Base-by-base conservation (phyloP, 805 yeast species). In the Spathaspora hagerdaliae region DNA sequence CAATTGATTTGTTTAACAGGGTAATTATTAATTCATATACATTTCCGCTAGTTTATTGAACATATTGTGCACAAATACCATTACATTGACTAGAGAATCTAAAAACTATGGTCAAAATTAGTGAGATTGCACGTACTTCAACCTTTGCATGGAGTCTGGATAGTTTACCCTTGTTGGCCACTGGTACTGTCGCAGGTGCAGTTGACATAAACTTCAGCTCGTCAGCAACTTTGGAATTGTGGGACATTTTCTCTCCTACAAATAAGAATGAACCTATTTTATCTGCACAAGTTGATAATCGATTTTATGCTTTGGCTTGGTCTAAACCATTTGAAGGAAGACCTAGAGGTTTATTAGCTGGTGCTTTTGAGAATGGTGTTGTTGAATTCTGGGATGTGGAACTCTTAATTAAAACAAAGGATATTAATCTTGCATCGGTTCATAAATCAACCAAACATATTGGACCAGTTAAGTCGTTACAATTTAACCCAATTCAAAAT, bases 101-200 rank as follows among this genome's bases (percentile, higher is more conserved):
- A 29, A 29, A 29, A 11, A 45, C 19, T 13, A 83, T 85, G 91
- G 92, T 89, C 56, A 89, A 88, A 68, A 75, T 94, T 54, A 80
- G 82, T 64, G 97, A 91, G 66, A 81, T 88, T 59, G 74, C 80
- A 51, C 78, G 89, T 55, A 87, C 97, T 11, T 91, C 97, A 43
- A 83, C 96, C n/a, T 89, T 94, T 69, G 96, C 98, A 38, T 92
- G 98, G 97, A 87, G 96, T 39, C 79, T 83, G 52, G 87, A 81
- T 54, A 64, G 74, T 36, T 67, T 82, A 50, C 97, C 97, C 13
- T 66, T 79, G 44, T 62, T 94, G 53, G 97, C 90, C 19, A 81
- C 96, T 1, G 99, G 97, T 19, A 86, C 97, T 0, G 86, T 88
- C n/a, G 91, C 98, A 0, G 98, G 98, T 7, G 95, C 97, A 11